A percentile compares a stretch with the other conserved stretches of the same genome.
phyloP scores from a whole-genome alignment of 305 asterid species.

The Fraxinus greggii region DNA sequence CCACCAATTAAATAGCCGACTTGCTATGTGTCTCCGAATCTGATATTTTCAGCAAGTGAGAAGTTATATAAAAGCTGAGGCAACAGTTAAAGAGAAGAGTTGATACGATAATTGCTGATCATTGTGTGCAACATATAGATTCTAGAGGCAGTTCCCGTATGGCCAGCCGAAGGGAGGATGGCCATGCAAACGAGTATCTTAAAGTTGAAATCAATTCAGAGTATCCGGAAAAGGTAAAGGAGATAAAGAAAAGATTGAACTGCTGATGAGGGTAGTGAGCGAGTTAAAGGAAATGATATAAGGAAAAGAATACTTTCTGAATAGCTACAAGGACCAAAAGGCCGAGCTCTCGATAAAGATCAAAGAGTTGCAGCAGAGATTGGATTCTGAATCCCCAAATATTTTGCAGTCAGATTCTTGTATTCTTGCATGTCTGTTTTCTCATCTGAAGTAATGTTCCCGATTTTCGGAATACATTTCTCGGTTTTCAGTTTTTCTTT shows the following conservation, averaged over 20 bases:
- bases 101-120: constrained; percentile 82
- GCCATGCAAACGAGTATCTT: constrained; percentile 50
- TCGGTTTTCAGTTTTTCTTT: constrained; percentile 12
- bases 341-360: constrained; percentile 72
- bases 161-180: constrained; percentile 56
- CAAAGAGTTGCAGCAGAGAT: constrained; percentile 80
- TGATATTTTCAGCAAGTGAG: constrained; percentile 77
- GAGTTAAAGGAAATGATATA: constrained; percentile 71
- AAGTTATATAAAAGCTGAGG: constrained; percentile 86
- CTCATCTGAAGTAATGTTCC: constrained; percentile 26
- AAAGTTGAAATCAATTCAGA: constrained; percentile 45
- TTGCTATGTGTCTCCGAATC: constrained; percentile 90
- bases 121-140: constrained; percentile 54
- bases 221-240: constrained; percentile 39
- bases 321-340: constrained; percentile 86
- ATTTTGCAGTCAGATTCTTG: constrained; percentile 55
- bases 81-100: constrained; percentile 88
- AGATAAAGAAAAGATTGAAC: constrained; percentile 60
- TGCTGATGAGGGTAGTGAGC: constrained; percentile 63
- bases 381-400: constrained; percentile 82
- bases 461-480: constrained; percentile 26
- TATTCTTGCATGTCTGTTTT: constrained; percentile 32
- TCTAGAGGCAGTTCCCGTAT: constrained; percentile 46
- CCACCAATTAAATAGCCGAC: constrained; percentile 77
- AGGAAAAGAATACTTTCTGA: constrained; percentile 80